Evolutionary conservation across 345 rosid genomes (phyloP).

Genomic region (Salix viminalis): DNA sequence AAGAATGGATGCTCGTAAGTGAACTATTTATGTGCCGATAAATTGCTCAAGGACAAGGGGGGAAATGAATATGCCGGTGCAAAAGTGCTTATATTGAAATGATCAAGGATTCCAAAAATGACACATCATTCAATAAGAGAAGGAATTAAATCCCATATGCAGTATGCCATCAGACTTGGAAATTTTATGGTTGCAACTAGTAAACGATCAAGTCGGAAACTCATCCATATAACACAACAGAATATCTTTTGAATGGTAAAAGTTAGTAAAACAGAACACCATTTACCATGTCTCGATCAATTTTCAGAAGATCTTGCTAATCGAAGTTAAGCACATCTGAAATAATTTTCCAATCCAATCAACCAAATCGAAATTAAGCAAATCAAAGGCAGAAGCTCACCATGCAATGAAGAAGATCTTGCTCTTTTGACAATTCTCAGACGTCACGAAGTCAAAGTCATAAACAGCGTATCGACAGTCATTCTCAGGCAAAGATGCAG

Average conservation of each 20-base stretch:
- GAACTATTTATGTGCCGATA: too few species aligned
- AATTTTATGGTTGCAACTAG: background rate
- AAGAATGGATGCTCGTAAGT: too few species aligned
- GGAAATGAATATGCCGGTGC: too few species aligned
- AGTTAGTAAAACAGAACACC: background rate
- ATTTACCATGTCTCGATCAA: background rate
- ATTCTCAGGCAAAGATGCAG: slow-evolving; percentile 6
- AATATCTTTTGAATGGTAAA: too few species aligned
- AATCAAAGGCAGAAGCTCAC: background rate
- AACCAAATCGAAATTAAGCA: too few species aligned
- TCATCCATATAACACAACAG: background rate
- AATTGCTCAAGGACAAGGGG: too few species aligned
- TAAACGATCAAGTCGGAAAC: background rate
- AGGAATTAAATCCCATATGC: background rate
- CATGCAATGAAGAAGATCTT: slow-evolving; percentile 9
- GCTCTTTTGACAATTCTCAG: slow-evolving; percentile 12
- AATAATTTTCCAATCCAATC: too few species aligned
- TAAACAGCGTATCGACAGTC: slow-evolving; percentile 10
- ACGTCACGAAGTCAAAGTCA: slow-evolving; percentile 7
- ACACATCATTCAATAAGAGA: background rate
- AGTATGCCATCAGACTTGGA: background rate
- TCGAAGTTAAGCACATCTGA: background rate
- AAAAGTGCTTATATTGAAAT: too few species aligned
- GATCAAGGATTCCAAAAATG: background rate
- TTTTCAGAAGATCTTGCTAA: background rate